Conservation (phyloP, 108 stramenopile genomes). For the Stephanodiscus minutulus region DNA sequence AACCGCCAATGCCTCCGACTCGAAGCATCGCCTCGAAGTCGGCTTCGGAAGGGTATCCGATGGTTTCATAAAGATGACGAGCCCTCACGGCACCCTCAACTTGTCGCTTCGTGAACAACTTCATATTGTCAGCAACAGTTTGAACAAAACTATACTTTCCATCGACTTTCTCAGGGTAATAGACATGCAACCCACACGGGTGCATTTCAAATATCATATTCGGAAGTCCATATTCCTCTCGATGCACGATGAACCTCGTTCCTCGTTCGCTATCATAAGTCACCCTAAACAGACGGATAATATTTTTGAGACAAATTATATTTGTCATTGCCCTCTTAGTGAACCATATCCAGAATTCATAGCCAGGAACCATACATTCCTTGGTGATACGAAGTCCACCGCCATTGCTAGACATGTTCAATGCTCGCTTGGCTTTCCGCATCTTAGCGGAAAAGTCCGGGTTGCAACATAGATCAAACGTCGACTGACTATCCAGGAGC, state of each 20-base stretch:
- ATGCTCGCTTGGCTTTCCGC: constrained; percentile 3
- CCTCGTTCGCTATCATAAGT: constrained; percentile 23
- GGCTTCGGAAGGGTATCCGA: background rate
- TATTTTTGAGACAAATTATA: constrained; percentile 16
- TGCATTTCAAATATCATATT: constrained; percentile 29
- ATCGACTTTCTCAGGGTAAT: constrained; percentile 5
- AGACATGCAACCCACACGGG: constrained; percentile 14
- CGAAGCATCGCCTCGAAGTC: background rate
- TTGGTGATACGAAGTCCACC: constrained; percentile 20
- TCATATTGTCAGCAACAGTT: too few species aligned
- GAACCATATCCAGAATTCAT: constrained; percentile 14
- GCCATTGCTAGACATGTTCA: constrained; percentile 31
- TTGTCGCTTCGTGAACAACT: constrained; percentile 17
- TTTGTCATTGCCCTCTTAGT: constrained; percentile 11
- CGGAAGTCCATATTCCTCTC: constrained; percentile 11
- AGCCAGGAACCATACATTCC: constrained; percentile 23
- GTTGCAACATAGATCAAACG: constrained; percentile 44
- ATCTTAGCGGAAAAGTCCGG: constrained; percentile 34
- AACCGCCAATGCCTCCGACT: background rate
- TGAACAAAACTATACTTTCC: too few species aligned
- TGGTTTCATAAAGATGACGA: constrained; percentile 16
- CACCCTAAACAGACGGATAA: constrained; percentile 5
- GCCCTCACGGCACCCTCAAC: constrained; percentile 15
- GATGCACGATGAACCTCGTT: constrained; percentile 7
- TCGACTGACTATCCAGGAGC: constrained; percentile 40